Conservation (phyloP, 106 monocot genomes). For the Dendrobium catenatum region DNA sequence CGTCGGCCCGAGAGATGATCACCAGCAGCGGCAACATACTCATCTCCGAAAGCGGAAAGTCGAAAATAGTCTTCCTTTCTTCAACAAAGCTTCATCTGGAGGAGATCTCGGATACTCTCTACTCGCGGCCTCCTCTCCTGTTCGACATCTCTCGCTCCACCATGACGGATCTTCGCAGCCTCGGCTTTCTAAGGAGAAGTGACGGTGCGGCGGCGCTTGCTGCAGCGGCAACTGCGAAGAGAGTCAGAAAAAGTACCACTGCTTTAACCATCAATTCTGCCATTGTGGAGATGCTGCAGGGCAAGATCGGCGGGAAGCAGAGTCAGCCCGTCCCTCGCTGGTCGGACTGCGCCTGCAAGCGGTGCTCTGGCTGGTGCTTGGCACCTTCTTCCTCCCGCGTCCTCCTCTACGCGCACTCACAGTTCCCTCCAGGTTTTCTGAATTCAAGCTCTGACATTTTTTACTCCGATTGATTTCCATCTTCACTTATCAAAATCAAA, state of each 20-base stretch:
- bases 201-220: slow-evolving; percentile 22
- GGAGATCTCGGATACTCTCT: slow-evolving; percentile 89
- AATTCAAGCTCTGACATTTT: neutral
- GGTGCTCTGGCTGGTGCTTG: slow-evolving; percentile 58
- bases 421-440: slow-evolving; percentile 13
- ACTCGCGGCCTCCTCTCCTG: slow-evolving; percentile 54
- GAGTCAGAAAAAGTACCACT: neutral
- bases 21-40: slow-evolving; percentile 41
- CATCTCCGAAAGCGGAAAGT: slow-evolving; percentile 50
- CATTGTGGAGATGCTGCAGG: slow-evolving; percentile 21
- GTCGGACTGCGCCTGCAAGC: slow-evolving; percentile 87
- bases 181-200: neutral
- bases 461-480: neutral
- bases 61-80: slow-evolving; percentile 53
- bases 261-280: slow-evolving; percentile 11
- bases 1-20: slow-evolving; percentile 44
- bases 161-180: neutral
- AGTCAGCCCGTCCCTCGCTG: slow-evolving; percentile 44
- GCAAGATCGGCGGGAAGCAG: slow-evolving; percentile 11
- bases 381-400: slow-evolving; percentile 4
- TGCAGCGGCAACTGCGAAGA: neutral
- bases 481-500: neutral
- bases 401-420: slow-evolving; percentile 45
- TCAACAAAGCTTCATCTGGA: slow-evolving; percentile 63
- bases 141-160: slow-evolving; percentile 22